Base-by-base conservation (phyloP, 352 stramenopile genomes). In the Elongisporangium prolatum region DNA sequence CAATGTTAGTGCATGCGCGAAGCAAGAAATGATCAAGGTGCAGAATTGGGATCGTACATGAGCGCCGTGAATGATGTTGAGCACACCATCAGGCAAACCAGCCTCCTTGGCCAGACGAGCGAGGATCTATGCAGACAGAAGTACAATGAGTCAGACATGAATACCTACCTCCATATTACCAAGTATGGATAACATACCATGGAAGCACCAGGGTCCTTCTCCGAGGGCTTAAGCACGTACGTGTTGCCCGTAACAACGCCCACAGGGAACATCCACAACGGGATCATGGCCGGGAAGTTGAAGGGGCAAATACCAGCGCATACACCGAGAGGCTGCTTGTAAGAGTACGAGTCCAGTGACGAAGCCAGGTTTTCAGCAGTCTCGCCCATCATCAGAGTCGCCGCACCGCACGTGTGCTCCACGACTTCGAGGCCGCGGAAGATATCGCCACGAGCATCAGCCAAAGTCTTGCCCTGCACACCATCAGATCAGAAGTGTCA, bases 221-320 rank as follows among this genome's bases (percentile, higher is more conserved):
- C 94, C 11, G 86, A 97, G 4, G 94, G 93, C 80, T 99, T 99
- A 38, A 99, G 74, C 11, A 99, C 74, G 72, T 97, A 98, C 10
- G 96, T 98, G 80, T 99, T 99, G 34, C 97, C 97, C 16, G 80
- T 84, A 44, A 96, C 90, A 21, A 88, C 89, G 21, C 80, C 85
- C 10, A 94, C 83, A 22, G 89, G 88, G 71, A 96, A 87, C 91
- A 93, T 93, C 89, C 88, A 96, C 0, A 99, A 67, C 16, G 96
- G 95, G 64, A 99, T 98, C 97, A 99, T 99, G 49, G 93, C 94
- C 10, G 95, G 95, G 78, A 98, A 98, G 68, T 98, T 98, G 71
- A 98, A 98, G 10, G 93, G 93, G 55, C 87, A 96, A 67, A 97
- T 96, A 71, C 91, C 90, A 21, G 89, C 93, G 57, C 88, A 97